Evolutionary conservation across 2,329 filamentous ascomycete species (phyloP).

Genomic region (Chrysosporium keratinophilum): DNA sequence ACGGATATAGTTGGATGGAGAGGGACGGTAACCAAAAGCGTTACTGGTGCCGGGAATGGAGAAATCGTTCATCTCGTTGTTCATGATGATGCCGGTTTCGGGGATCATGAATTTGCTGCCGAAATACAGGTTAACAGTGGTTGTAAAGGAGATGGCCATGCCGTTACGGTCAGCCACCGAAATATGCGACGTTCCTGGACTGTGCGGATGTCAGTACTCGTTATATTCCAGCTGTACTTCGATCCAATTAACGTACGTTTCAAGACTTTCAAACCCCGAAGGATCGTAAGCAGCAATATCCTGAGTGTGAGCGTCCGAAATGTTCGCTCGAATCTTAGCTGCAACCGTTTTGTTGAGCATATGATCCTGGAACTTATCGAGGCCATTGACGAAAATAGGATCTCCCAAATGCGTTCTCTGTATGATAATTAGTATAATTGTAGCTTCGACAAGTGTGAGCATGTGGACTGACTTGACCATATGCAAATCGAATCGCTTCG

Average conservation of each 20-base stretch:
- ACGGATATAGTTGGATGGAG: conserved; percentile 68
- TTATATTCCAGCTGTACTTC: neutral
- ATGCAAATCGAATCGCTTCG: conserved; percentile 84
- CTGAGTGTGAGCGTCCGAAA: conserved; percentile 61
- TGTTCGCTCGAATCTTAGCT: conserved; percentile 51
- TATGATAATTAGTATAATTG: neutral
- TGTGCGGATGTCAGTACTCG: conserved; percentile 15
- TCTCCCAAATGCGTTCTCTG: conserved; percentile 71
- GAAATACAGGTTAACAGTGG: conserved; percentile 80
- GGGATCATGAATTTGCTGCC: conserved; percentile 70
- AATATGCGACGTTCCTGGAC: conserved; percentile 44
- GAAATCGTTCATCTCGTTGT: conserved; percentile 63
- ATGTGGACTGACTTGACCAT: conserved; percentile 45
- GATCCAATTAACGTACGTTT: conserved; percentile 38
- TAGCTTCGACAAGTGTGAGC: neutral
- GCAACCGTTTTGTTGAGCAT: conserved; percentile 58
- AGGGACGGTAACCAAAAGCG: conserved; percentile 75
- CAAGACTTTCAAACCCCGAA: conserved; percentile 51
- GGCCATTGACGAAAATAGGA: conserved; percentile 58
- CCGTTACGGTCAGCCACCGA: conserved; percentile 61
- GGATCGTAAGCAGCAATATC: conserved; percentile 67
- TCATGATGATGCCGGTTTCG: conserved; percentile 70
- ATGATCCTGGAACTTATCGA: conserved; percentile 52
- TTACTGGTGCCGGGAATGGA: conserved; percentile 68
- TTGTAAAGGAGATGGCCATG: conserved; percentile 69